These are phyloP conservation scores for Bruguiera sexangula DNA, from an alignment of 345 rosid genomes.

Conservation along the genomic window DNA sequence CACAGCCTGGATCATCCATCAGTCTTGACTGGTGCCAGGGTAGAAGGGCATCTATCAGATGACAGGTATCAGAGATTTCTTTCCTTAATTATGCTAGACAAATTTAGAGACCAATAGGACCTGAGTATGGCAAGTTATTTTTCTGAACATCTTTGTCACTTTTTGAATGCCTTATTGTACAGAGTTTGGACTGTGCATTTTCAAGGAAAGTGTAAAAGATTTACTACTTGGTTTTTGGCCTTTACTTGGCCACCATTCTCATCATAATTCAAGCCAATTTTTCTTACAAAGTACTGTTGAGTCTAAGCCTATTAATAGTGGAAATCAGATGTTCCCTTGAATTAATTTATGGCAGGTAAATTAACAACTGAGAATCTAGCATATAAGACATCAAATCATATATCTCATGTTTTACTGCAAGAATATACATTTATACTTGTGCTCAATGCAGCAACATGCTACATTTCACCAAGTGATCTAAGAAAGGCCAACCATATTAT, in stretches of 20 bases:
- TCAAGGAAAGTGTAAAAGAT: not conserved
- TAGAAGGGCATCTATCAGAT: slow-evolving; percentile 36
- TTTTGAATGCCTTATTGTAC: no score
- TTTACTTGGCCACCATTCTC: not conserved
- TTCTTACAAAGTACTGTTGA: not conserved
- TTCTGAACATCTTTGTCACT: not conserved
- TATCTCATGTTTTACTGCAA: not conserved
- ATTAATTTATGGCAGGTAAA: not conserved
- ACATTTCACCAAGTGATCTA: not conserved
- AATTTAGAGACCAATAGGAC: slow-evolving; percentile 8
- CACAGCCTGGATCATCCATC: slow-evolving; percentile 36
- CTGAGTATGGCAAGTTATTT: not conserved
- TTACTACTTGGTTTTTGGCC: not conserved
- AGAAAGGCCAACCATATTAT: not conserved
- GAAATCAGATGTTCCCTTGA: not conserved
- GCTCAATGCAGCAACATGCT: not conserved
- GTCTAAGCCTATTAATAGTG: not conserved
- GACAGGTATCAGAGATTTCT: slow-evolving; percentile 47
- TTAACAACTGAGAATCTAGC: slow-evolving; percentile 6
- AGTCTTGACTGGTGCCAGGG: slow-evolving; percentile 29
- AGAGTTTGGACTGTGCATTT: not conserved
- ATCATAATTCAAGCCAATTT: not conserved
- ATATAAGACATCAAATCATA: not conserved
- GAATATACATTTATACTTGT: not conserved
- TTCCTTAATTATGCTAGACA: slow-evolving; percentile 3